Base-by-base conservation (phyloP, 148 eudicot species). In the Euryodendron excelsum region DNA sequence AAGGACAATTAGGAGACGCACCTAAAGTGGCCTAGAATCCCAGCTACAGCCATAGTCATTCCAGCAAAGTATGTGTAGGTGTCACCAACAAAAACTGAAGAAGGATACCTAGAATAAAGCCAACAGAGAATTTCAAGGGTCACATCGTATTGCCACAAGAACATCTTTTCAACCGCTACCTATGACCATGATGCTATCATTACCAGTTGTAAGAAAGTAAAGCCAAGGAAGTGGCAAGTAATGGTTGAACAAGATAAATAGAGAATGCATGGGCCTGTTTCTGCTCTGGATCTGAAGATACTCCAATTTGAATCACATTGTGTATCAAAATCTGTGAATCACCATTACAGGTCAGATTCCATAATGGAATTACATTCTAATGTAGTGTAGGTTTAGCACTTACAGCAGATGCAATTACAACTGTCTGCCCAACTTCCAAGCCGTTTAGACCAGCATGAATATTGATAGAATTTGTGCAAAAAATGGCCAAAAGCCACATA, bases 221-320 rank as follows among this genome's bases (percentile, higher is more conserved):
- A 31, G 93, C 98, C 85, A 96, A 86, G 73, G 99, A 96, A 77
- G 99, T 93, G n/a, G 99, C 94, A 79, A 93, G 80, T 67, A 93
- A 85, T 66, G 99, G 99, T 77, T 96, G 99, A 69, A 84, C 85
- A 73, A 96, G 98, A 85, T 96, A 96, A 81, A 96, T 90, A 68
- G 99, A 96, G 87, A 96, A 96, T 75, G 97, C 99, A 85, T 96
- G 99, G 71, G 99, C 98, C 83, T 93, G 99, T 78, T 93, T 91
- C 84, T 90, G 82, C 71, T 93, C 98, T 14, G 88, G 89, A 63
- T 91, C 90, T 30, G 80, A 72, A 80, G 94, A 88, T 41, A 87
- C 90, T 77, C 98, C 99, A 70, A 96, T 93, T 93, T 93, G 99
- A 93, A 91, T 92, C 67, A 93, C 73, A 61, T 96, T 96, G 77